Percentiles rank a stretch among this genome's conserved stretches.
phyloP scores from a whole-genome alignment of 1,284 basidiomycete species.

The Pseudozyma sp. region DNA sequence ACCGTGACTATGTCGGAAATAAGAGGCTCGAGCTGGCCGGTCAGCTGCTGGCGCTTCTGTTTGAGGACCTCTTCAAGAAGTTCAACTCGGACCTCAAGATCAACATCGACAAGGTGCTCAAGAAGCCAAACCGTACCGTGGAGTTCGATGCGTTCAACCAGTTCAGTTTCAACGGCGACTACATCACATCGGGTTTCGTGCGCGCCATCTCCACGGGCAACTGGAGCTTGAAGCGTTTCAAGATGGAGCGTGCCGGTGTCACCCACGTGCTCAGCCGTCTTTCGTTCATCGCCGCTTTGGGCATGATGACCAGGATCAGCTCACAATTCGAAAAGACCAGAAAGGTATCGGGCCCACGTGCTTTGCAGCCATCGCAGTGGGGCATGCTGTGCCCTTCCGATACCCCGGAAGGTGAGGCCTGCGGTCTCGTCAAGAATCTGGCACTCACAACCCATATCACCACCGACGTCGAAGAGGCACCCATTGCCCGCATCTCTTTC shows the following conservation, averaged over 20 bases:
- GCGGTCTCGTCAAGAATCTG: conserved; percentile 97
- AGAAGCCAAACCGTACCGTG: conserved; percentile 92
- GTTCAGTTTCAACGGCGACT: conserved; percentile 85
- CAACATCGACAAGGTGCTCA: conserved; percentile 96
- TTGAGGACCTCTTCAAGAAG: conserved; percentile 99
- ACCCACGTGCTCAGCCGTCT: conserved; percentile 98
- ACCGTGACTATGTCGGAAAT: conserved; percentile 99
- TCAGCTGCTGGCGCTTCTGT: conserved; percentile 91
- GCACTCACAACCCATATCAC: conserved; percentile 99
- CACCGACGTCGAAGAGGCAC: conserved; percentile 96
- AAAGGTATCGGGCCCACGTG: conserved; percentile 97
- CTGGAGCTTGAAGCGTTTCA: conserved; percentile 99
- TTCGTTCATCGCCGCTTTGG: conserved; percentile 95
- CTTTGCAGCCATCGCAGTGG: conserved; percentile 98
- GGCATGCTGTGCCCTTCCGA: conserved; percentile 98
- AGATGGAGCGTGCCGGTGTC: conserved; percentile 98
- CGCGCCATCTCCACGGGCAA: conserved; percentile 99
- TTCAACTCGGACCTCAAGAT: conserved; percentile 97
- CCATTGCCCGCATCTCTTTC: conserved; percentile 88
- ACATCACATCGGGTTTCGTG: conserved; percentile 94
- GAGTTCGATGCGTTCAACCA: conserved; percentile 97
- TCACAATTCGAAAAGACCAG: conserved; percentile 99
- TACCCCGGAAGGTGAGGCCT: conserved; percentile 99
- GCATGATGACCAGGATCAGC: conserved; percentile 99
- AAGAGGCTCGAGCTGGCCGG: conserved; percentile 98